Evolutionary conservation across 2,329 filamentous ascomycete genomes (phyloP), one percentile per base, ranked within the genome.

Genomic region (Cladosporium colombiae): DNA sequence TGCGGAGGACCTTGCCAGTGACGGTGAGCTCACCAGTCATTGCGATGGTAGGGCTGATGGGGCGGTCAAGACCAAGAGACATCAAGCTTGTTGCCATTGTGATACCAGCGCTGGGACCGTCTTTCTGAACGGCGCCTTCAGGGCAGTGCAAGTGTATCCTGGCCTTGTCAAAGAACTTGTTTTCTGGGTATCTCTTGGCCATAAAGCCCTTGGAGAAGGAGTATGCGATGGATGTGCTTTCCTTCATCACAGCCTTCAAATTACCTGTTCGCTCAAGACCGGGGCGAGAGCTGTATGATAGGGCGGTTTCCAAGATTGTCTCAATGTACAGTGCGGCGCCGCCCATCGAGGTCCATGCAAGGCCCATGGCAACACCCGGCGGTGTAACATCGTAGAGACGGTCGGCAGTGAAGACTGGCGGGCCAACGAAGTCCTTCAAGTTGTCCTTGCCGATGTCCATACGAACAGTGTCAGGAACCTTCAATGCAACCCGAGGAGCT

Each of bases 1-100:
- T 99, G 68, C 95, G 86, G 62, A 99, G 82, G 2, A 99, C 94
- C 81, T 99, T 99, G 64, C 95, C 95, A 1, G 95, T 99, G 62
- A 99, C 88, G 1, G 96, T 99, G 69, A 99, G 83, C 80, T 99
- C 95, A 69, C 95, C 95, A 0, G 95, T 99, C 95, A 99, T 99
- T 66, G 96, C 94, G 71, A 98, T 89, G 0, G 91, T 92, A 7
- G 94, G 92, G 74, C 93, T 85, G 59, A 99, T 84, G 18, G 89
- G 85, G 55, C 86, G 85, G 70, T 97, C 88, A 46, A 98, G 81
- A 10, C 92, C 94, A 68, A 99, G 83, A 62, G 91, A 94, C 60
- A 99, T 83, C 73, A 99, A 80, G 66, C 91, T 93, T 7, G 93
- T 96, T n/a, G 95, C 91, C 95, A 99, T 99, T 7, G 95, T 99